Base-by-base conservation (phyloP, 2,329 filamentous ascomycete species). In the Calonectria pseudoreteaudii region DNA sequence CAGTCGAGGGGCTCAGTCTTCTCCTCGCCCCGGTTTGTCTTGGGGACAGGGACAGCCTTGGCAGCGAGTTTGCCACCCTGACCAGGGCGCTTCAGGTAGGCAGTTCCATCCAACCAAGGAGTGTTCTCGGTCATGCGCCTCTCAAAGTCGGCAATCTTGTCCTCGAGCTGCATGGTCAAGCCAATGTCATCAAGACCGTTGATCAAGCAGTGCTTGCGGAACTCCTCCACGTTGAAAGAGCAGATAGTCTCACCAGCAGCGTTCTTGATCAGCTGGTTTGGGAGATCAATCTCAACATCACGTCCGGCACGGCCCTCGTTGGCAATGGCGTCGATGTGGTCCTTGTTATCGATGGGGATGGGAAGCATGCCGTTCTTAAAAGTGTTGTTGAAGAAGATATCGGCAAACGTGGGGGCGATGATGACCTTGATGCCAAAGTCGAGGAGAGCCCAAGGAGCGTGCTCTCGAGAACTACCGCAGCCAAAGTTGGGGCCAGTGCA, bases 291-390 rank as follows among this genome's bases (percentile, higher is more conserved):
- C 86, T 98, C 96, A 77, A 98, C 88, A 84, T 98, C 96, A 72
- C 90, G 90, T 71, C 95, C 95, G 4, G 94, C 94, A 47, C 89
- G 89, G 41, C 96, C 96, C 85, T 97, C 94, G 31, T 88, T 91
- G 47, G 94, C 93, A 76, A 98, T 92, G 75, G 89, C 89, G 53
- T 94, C 89, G 5, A 98, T 87, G 38, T 91, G 89, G 1, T 86
- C 88, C 77, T 91, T 86, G 84, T 96, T 92, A 38, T 90, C 87
- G 82, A 98, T 94, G 73, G 90, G 86, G 74, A 98, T 92, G 62
- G 96, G 96, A 76, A 98, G 89, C 97, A 98, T 98, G 87, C 96
- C 96, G 88, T 99, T 99, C 91, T 99, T 98, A 91, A 98, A 98
- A n/a, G 94, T 97, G 89, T 99, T 99, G 91, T 98, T 98, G 91